phyloP scores from a whole-genome alignment of 768 basidiomycete genomes.

The Rhodotorula sphaerocarpa region DNA sequence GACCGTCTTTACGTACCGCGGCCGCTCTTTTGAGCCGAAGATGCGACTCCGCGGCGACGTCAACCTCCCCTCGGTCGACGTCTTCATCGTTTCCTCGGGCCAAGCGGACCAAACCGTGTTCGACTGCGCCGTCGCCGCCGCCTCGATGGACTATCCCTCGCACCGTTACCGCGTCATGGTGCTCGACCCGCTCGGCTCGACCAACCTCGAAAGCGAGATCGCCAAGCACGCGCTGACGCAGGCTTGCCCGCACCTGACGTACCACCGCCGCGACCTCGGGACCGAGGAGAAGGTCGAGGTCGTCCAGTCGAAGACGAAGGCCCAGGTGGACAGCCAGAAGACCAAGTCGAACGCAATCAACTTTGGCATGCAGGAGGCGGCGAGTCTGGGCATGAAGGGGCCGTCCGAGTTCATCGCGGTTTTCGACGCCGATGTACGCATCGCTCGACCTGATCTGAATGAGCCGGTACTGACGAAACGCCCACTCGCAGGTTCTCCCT shows the following conservation, averaged over 20 bases:
- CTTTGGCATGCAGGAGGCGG: conserved; percentile 38
- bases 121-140: conserved; percentile 38
- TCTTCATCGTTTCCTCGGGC: conserved; percentile 36
- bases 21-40: conserved; percentile 24
- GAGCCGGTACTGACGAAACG: background rate
- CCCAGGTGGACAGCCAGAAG: background rate
- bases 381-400: conserved; percentile 32
- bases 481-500: conserved; percentile 28
- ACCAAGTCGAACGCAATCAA: conserved; percentile 37
- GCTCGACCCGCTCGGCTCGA: conserved; percentile 33
- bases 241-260: conserved; percentile 36
- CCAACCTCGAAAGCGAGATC: conserved; percentile 25
- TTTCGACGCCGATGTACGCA: conserved; percentile 39
- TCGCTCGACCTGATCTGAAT: background rate
- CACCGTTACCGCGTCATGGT: conserved; percentile 39
- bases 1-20: conserved; percentile 19
- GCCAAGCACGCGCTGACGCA: conserved; percentile 32
- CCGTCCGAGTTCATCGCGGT: conserved; percentile 37
- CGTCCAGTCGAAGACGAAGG: conserved; percentile 6
- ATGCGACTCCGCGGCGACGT: conserved; percentile 34
- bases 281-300: background rate
- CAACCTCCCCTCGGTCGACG: conserved; percentile 38
- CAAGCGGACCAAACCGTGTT: conserved; percentile 36
- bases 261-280: conserved; percentile 33
- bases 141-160: conserved; percentile 38